Conservation (phyloP, 441 rosid genomes). For the Adansonia grandidieri region DNA sequence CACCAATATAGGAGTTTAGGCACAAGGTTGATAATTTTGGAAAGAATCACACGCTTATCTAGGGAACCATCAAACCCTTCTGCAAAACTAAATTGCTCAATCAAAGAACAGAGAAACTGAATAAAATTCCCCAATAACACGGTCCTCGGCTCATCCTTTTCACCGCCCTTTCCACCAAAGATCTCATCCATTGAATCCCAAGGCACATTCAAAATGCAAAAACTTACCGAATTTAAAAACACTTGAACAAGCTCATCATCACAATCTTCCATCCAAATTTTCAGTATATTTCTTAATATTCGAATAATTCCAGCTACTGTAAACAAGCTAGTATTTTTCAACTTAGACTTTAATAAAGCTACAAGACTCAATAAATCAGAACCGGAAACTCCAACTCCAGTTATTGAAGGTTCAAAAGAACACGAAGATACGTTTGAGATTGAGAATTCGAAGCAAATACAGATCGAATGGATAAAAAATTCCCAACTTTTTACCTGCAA, state of each 20-base stretch:
- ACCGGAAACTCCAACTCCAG: slow-evolving; percentile 29
- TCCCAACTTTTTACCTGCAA: slow-evolving; percentile 59
- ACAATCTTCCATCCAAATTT: slow-evolving; percentile 61
- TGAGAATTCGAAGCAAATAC: slow-evolving; percentile 51
- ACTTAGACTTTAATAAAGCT: slow-evolving; percentile 43
- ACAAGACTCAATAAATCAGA: slow-evolving; percentile 31
- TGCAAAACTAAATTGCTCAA: slow-evolving; percentile 44
- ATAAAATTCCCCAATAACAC: slow-evolving; percentile 63
- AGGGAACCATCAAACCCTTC: slow-evolving; percentile 40
- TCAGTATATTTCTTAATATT: slow-evolving; percentile 60
- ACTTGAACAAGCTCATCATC: slow-evolving; percentile 49
- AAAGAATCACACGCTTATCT: slow-evolving; percentile 44
- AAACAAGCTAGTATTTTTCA: slow-evolving; percentile 62
- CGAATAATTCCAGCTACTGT: slow-evolving; percentile 55
- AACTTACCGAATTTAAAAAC: slow-evolving; percentile 49
- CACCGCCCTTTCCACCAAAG: slow-evolving; percentile 34
- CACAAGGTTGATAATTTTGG: slow-evolving; percentile 46
- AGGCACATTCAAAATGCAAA: slow-evolving; percentile 52
- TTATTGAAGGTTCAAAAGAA: slow-evolving; percentile 32
- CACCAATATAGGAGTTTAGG: slow-evolving; percentile 68
- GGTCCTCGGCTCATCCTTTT: slow-evolving; percentile 35
- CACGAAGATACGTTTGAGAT: slow-evolving; percentile 35
- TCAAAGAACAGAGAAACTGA: slow-evolving; percentile 76
- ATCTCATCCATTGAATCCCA: slow-evolving; percentile 53
- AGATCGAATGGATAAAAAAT: slow-evolving; percentile 43